Evolutionary conservation across 2,329 filamentous ascomycete species (phyloP).

Genomic region (Penicillium sp.): DNA sequence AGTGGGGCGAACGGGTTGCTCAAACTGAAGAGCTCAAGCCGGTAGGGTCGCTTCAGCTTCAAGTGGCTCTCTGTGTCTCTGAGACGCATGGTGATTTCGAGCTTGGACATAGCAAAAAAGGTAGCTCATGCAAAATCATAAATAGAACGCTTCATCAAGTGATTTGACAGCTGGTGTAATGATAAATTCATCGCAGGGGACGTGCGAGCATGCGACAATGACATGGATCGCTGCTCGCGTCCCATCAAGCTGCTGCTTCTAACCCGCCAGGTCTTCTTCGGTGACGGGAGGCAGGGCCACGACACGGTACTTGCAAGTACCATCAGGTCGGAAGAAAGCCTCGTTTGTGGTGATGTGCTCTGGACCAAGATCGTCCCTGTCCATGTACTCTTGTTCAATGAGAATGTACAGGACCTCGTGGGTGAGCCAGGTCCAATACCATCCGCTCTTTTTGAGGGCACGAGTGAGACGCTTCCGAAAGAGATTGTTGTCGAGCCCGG

Average conservation of each 20-base stretch:
- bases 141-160: too few relatives aligned
- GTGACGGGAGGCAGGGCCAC: conserved; percentile 9
- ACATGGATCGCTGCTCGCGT: neutral
- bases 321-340: conserved; percentile 11
- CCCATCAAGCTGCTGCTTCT: neutral
- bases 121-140: too few relatives aligned
- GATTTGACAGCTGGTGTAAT: too few relatives aligned
- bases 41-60: too few relatives aligned
- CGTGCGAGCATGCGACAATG: too few relatives aligned
- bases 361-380: conserved; percentile 11
- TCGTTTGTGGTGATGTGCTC: conserved; percentile 9
- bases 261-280: conserved; percentile 11
- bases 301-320: conserved; percentile 4
- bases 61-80: too few relatives aligned
- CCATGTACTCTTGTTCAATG: conserved; percentile 12
- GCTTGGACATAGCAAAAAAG: too few relatives aligned
- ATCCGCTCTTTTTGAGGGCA: conserved; percentile 7
- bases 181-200: too few relatives aligned
- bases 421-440: conserved; percentile 9
- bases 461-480: conserved; percentile 10
- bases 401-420: conserved; percentile 7
- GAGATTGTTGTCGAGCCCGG: conserved; percentile 16
- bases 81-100: too few relatives aligned
- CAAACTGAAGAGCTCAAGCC: too few relatives aligned
- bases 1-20: too few relatives aligned